phyloP scores from a whole-genome alignment of 163 green algal species.

The Scenedesmus sp. region DNA sequence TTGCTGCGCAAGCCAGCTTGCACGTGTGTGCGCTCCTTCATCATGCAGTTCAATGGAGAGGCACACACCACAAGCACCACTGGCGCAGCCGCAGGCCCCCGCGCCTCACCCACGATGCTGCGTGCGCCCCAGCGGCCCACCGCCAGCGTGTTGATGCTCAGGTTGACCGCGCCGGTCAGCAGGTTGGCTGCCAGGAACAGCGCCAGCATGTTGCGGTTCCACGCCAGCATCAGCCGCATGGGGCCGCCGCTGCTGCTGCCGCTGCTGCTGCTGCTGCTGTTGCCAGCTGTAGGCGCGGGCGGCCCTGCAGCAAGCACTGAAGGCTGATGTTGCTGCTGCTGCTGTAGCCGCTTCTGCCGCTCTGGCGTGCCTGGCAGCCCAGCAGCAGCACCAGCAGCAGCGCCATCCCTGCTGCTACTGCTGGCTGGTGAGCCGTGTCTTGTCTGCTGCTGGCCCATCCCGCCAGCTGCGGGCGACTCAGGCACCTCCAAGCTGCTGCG shows the following conservation, averaged over 20 bases:
- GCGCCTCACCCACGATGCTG: constrained; percentile 50
- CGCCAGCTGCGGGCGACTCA: background rate
- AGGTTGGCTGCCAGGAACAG: constrained; percentile 66
- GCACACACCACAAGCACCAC: background rate
- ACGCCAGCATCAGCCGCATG: constrained; percentile 38
- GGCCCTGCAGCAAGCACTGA: background rate
- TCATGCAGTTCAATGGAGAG: background rate
- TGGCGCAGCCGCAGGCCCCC: background rate
- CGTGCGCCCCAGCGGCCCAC: constrained; percentile 49
- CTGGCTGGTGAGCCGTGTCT: background rate
- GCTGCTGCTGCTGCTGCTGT: constrained; percentile 15
- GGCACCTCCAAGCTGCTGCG: background rate
- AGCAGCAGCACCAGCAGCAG: background rate
- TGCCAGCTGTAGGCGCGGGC: constrained; percentile 27
- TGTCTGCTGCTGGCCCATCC: background rate
- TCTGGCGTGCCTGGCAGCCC: background rate
- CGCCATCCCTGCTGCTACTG: background rate
- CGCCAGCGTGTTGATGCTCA: constrained; percentile 70
- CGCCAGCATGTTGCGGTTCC: constrained; percentile 58
- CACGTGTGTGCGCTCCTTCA: background rate
- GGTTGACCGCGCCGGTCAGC: constrained; percentile 61
- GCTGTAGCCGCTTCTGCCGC: background rate
- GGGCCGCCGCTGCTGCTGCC: constrained; percentile 31
- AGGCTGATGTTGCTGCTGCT: background rate
- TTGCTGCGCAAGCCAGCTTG: background rate